Evolutionary conservation across 495 filamentous ascomycete species (phyloP).

Genomic region (Aspergillus diversus): DNA sequence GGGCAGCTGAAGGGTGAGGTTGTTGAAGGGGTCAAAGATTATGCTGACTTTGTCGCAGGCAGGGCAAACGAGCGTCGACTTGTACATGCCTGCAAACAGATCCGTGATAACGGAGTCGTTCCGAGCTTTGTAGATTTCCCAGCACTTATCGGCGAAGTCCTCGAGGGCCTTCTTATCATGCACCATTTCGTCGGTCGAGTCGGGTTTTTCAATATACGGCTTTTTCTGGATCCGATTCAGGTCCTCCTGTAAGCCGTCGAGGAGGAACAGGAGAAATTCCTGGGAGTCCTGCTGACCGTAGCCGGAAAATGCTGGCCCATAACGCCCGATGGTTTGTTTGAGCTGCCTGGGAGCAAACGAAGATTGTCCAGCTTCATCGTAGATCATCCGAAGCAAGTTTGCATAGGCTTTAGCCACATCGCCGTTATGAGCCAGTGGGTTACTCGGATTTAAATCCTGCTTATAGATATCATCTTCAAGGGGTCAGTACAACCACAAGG

Average conservation of each 20-base stretch:
- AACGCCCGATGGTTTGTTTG: constrained; percentile 77
- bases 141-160: constrained; percentile 82
- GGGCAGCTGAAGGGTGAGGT: constrained; percentile 86
- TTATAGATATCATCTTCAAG: constrained; percentile 65
- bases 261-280: constrained; percentile 94
- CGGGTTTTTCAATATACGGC: constrained; percentile 96
- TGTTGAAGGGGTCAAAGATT: constrained; percentile 97
- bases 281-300: constrained; percentile 98
- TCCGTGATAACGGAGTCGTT: constrained; percentile 96
- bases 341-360: constrained; percentile 76
- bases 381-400: constrained; percentile 72
- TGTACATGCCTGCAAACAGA: constrained; percentile 96
- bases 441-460: constrained; percentile 77
- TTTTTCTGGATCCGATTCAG: constrained; percentile 93
- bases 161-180: constrained; percentile 74
- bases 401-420: constrained; percentile 82
- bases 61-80: constrained; percentile 92
- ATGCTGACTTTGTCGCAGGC: constrained; percentile 94
- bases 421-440: constrained; percentile 82
- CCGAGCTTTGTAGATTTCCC: constrained; percentile 88
- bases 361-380: constrained; percentile 55
- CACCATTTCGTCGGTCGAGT: constrained; percentile 97
- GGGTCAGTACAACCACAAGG: constrained; percentile 25
- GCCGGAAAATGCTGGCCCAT: constrained; percentile 84
- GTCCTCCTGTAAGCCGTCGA: constrained; percentile 94